Conservation (phyloP, 345 rosid genomes). For the Salix udensis region DNA sequence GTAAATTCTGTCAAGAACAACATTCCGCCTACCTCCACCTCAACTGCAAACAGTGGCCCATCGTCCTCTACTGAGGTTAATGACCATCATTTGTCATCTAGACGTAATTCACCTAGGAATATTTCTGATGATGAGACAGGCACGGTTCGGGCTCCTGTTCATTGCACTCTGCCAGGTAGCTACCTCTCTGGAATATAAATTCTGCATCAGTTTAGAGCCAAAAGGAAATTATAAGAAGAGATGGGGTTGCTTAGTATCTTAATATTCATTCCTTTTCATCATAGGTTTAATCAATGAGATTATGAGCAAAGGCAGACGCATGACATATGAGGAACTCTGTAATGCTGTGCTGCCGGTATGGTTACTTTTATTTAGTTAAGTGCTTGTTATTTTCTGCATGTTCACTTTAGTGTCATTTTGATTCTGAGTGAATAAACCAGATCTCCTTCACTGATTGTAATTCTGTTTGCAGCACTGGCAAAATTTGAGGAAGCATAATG, state of each 20-base stretch:
- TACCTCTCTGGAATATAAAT: background rate
- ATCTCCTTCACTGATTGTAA: conserved; percentile 3
- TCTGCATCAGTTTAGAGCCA: background rate
- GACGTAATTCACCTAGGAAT: conserved; percentile 59
- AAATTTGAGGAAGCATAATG: conserved; percentile 94
- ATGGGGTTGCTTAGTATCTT: background rate
- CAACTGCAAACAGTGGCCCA: conserved; percentile 71
- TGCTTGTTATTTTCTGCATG: conserved; percentile 12
- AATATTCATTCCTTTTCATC: background rate
- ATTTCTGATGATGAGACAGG: conserved; percentile 62
- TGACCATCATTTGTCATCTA: conserved; percentile 55
- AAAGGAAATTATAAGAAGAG: background rate
- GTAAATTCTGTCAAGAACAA: conserved; percentile 36
- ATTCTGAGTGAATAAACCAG: background rate
- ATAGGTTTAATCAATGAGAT: conserved; percentile 81
- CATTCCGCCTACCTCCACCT: conserved; percentile 41
- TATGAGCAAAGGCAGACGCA: conserved; percentile 89
- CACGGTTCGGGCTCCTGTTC: conserved; percentile 43
- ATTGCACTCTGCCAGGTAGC: conserved; percentile 76
- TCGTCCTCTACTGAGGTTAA: conserved; percentile 69
- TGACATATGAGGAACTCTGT: conserved; percentile 93
- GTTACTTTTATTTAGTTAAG: conserved; percentile 1
- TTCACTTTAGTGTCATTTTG: background rate
- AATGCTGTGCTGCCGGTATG: conserved; percentile 91
- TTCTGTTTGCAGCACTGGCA: conserved; percentile 84